Evolutionary conservation across 768 basidiomycete species (phyloP), one percentile per base, ranked within the genome.

Genomic region (Kwoniella pini): DNA sequence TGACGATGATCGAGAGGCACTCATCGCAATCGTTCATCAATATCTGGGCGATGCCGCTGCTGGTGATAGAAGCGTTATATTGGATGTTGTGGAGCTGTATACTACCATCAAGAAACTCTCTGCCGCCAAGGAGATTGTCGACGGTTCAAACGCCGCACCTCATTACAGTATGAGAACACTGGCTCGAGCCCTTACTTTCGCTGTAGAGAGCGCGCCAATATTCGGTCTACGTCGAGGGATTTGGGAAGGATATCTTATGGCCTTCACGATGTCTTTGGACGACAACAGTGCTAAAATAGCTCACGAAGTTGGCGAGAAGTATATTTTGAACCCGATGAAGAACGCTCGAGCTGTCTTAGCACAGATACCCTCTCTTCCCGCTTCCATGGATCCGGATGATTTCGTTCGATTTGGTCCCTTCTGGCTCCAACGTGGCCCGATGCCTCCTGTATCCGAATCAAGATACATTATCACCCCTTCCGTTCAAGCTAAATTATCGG

Each of bases 101-200:
- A 75, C 82, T 1, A 84, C 86, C 11, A 86, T 94, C 51, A 94
- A 94, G 80, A 80, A 83, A 24, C 80, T 94, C 15, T 84, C 89
- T 1, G 84, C 87, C 38, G 81, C 82, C 49, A 85, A 89, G 2
- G 85, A 86, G 66, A 86, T 99, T 60, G 91, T 93, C 6, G 95
- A 99, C 71, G 94, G 94, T 1, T 86, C 91, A 13, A 97, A 97
- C 65, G 88, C 88, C 63, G 82, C 88, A 21, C 96, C 95, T 28
- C 91, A 98, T 77, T 99, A 88, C 82, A 97, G 91, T 79, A 95
- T 98, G 90, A 87, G 96, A 21, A 98, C 95, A 0, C 83, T 99
- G 61, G 83, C 90, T 4, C 88, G 96, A 51, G 91, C 93, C 0
- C 81, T 99, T 49, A 90, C 86, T 0, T 98, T 96, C 77, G 88